Evolutionary conservation across 352 stramenopile genomes (phyloP).

Genomic region (Globisporangium megalacanthum): DNA sequence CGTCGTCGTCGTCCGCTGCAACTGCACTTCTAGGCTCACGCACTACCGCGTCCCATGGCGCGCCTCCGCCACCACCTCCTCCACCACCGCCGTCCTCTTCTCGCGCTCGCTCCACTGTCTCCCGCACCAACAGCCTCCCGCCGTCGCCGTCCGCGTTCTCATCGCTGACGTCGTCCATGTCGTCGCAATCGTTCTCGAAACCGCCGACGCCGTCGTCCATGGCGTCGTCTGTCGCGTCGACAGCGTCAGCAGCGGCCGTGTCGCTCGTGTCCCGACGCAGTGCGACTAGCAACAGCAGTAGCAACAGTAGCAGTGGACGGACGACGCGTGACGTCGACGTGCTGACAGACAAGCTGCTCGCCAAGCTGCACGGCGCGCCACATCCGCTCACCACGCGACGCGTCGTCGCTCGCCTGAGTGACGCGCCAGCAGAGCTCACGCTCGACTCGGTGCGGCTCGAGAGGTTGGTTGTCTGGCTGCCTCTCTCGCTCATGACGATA

Average conservation of each 20-base stretch:
- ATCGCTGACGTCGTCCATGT: slow-evolving; percentile 3
- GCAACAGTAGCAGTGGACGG: slow-evolving; percentile 13
- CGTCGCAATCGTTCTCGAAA: slow-evolving; percentile 10
- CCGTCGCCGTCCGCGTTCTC: not conserved
- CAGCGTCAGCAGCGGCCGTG: slow-evolving; percentile 22
- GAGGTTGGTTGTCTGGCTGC: no score
- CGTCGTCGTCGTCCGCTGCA: slow-evolving; percentile 3
- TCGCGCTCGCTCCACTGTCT: not conserved
- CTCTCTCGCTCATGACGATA: not conserved
- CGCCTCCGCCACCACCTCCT: slow-evolving; percentile 1
- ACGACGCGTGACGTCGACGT: slow-evolving; percentile 43
- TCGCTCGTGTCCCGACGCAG: slow-evolving; percentile 22
- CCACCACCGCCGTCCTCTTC: slow-evolving; percentile 1
- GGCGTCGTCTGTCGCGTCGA: slow-evolving; percentile 9
- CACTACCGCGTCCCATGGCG: not conserved
- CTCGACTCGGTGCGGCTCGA: slow-evolving; percentile 28
- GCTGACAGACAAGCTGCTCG: slow-evolving; percentile 50
- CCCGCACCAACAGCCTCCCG: not conserved
- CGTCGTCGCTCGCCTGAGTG: slow-evolving; percentile 47
- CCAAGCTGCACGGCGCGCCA: slow-evolving; percentile 41
- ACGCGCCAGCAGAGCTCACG: slow-evolving; percentile 22
- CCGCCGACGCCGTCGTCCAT: slow-evolving; percentile 6
- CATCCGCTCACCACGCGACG: slow-evolving; percentile 54
- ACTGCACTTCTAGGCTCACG: not conserved
- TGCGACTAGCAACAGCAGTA: slow-evolving; percentile 16